phyloP scores from a whole-genome alignment of 768 basidiomycete species.

The Termitomyces bulborhizus region DNA sequence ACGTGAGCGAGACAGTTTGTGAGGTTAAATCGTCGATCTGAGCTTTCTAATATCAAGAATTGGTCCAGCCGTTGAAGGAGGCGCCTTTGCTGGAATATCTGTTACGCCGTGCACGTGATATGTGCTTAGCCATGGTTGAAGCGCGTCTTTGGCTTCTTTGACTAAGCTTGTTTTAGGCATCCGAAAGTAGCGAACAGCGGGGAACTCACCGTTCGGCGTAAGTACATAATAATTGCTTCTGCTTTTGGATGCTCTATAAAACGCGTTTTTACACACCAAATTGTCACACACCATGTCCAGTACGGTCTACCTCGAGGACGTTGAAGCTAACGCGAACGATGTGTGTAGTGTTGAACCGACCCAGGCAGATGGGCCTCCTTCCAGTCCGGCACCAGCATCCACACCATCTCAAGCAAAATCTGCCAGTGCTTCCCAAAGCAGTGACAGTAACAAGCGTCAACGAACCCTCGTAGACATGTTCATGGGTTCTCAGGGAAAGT shows the following conservation, averaged over 20 bases:
- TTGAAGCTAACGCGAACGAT: slow-evolving; percentile 19
- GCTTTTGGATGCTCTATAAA: slow-evolving; percentile 1
- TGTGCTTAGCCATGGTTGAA: slow-evolving; percentile 4
- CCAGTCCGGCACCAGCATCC: slow-evolving; percentile 1
- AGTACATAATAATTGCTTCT: not conserved
- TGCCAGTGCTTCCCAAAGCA: slow-evolving; percentile 1
- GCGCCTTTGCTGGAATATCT: no score
- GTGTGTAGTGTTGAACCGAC: slow-evolving; percentile 5
- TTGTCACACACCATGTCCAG: slow-evolving; percentile 7
- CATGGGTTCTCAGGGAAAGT: slow-evolving; percentile 21
- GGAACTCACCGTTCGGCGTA: no score
- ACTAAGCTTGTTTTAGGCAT: no score
- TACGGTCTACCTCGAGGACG: slow-evolving; percentile 39
- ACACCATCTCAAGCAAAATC: not conserved
- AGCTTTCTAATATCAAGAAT: not conserved
- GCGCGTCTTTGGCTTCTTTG: no score
- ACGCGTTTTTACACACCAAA: slow-evolving; percentile 9
- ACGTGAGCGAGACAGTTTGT: slow-evolving; percentile 73
- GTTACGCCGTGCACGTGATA: slow-evolving; percentile 5
- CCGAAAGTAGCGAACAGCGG: no score
- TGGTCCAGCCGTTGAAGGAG: not conserved
- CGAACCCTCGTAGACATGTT: slow-evolving; percentile 65
- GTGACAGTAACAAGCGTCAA: slow-evolving; percentile 41
- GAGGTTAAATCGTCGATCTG: slow-evolving; percentile 9
- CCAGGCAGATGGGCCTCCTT: slow-evolving; percentile 7